phyloP scores from a whole-genome alignment of 108 stramenopile species.

The Nitzschia inconspicua region DNA sequence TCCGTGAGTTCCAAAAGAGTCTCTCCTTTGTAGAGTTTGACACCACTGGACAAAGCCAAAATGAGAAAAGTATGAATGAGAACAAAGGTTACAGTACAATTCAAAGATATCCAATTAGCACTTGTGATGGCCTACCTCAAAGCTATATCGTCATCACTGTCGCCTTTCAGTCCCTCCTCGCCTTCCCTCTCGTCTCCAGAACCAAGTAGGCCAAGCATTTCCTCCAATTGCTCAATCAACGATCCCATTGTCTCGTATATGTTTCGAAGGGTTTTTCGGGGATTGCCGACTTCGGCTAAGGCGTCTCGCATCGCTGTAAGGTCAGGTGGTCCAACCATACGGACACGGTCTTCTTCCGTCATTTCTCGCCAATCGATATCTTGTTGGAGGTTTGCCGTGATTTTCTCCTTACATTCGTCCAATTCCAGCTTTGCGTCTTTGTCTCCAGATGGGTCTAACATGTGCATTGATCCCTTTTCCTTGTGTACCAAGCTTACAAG shows the following conservation, averaged over 20 bases:
- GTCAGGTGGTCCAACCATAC: slow-evolving; percentile 73
- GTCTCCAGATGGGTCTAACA: slow-evolving; percentile 96
- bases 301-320: slow-evolving; percentile 75
- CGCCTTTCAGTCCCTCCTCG: slow-evolving; percentile 76
- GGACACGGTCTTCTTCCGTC: slow-evolving; percentile 57
- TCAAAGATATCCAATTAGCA: too few relatives aligned
- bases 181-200: slow-evolving; percentile 82
- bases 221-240: slow-evolving; percentile 83
- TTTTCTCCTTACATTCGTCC: slow-evolving; percentile 81
- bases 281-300: slow-evolving; percentile 83
- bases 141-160: slow-evolving; percentile 72
- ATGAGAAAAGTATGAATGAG: too few relatives aligned
- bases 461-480: slow-evolving; percentile 82
- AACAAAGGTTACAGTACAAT: too few relatives aligned
- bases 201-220: slow-evolving; percentile 69
- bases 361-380: slow-evolving; percentile 72
- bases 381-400: slow-evolving; percentile 73
- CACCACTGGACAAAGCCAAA: slow-evolving; percentile 47
- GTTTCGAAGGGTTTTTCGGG: slow-evolving; percentile 70
- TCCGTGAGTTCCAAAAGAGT: slow-evolving; percentile 90
- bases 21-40: slow-evolving; percentile 92
- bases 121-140: too few relatives aligned
- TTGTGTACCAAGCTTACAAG: slow-evolving; percentile 96
- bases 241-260: slow-evolving; percentile 83
- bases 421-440: slow-evolving; percentile 90